Conservation (phyloP, 805 yeast genomes). For the Sungouiozyma intestinalis region DNA sequence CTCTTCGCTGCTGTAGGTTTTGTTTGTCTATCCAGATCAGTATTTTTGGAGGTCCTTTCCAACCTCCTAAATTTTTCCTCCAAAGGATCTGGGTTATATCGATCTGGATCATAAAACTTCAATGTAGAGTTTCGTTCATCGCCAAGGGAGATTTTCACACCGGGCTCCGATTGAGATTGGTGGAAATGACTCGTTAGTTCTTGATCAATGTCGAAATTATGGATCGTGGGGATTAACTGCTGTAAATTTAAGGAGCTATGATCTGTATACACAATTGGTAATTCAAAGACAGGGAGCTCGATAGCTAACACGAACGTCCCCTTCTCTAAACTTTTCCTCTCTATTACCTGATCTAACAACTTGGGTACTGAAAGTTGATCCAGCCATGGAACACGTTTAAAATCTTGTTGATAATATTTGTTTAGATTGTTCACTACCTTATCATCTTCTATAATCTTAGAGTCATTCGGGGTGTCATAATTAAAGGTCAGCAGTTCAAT, state of each 20-base stretch:
- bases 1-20: slow-evolving; percentile 81
- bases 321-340: slow-evolving; percentile 13
- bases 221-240: slow-evolving; percentile 27
- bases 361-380: slow-evolving; percentile 53
- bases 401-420: slow-evolving; percentile 58
- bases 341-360: slow-evolving; percentile 26
- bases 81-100: slow-evolving; percentile 62
- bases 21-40: slow-evolving; percentile 69
- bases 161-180: slow-evolving; percentile 13
- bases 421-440: slow-evolving; percentile 44
- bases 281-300: slow-evolving; percentile 55
- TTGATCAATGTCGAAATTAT: slow-evolving; percentile 32
- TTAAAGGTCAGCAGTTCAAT: slow-evolving; percentile 45
- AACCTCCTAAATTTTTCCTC: slow-evolving; percentile 78
- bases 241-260: slow-evolving; percentile 31
- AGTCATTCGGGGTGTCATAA: slow-evolving; percentile 24
- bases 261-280: slow-evolving; percentile 64
- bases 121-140: slow-evolving; percentile 23
- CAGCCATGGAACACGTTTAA: slow-evolving; percentile 56
- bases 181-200: slow-evolving; percentile 11
- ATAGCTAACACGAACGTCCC: slow-evolving; percentile 34
- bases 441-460: slow-evolving; percentile 18
- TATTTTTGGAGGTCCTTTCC: slow-evolving; percentile 71
- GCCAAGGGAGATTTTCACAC: slow-evolving; percentile 22
- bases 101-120: slow-evolving; percentile 60